These are phyloP conservation scores for Coccinonectria pachysandricola DNA, from an alignment of 2,329 filamentous ascomycete species.

Conservation along the genomic window DNA sequence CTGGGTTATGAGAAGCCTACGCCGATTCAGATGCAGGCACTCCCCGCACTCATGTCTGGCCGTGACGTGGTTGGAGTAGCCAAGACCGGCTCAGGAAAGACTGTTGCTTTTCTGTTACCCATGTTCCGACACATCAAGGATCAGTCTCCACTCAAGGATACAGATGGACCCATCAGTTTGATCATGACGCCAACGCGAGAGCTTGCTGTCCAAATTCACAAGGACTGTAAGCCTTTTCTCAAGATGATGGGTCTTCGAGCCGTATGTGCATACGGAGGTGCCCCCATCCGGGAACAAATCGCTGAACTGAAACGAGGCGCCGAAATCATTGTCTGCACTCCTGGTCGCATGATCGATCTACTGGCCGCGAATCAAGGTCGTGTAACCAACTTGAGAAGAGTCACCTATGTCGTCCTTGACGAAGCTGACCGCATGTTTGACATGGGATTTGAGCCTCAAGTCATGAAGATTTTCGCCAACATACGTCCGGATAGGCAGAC, in stretches of 20 bases:
- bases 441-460: constrained; percentile 98
- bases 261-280: constrained; percentile 89
- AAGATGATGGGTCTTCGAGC: constrained; percentile 76
- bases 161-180: constrained; percentile 78
- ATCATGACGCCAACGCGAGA: constrained; percentile 94
- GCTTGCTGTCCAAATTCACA: constrained; percentile 84
- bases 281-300: constrained; percentile 95
- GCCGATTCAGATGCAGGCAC: constrained; percentile 87
- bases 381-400: constrained; percentile 79
- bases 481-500: constrained; percentile 89
- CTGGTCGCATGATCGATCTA: constrained; percentile 91
- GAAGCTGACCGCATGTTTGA: constrained; percentile 99
- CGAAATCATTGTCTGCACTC: constrained; percentile 90
- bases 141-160: constrained; percentile 68
- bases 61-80: constrained; percentile 93
- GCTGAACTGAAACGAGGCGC: constrained; percentile 90
- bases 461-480: constrained; percentile 91
- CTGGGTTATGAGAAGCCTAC: constrained; percentile 84
- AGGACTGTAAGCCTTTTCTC: constrained; percentile 88
- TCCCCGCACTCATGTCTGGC: constrained; percentile 92
- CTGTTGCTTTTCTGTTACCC: constrained; percentile 84
- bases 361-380: constrained; percentile 88
- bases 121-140: constrained; percentile 99
- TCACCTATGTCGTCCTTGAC: constrained; percentile 90
- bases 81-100: constrained; percentile 97